Evolutionary conservation across 257 asterid species (phyloP), one percentile per base, ranked within the genome.

Genomic region (Gynochthodes officinalis): DNA sequence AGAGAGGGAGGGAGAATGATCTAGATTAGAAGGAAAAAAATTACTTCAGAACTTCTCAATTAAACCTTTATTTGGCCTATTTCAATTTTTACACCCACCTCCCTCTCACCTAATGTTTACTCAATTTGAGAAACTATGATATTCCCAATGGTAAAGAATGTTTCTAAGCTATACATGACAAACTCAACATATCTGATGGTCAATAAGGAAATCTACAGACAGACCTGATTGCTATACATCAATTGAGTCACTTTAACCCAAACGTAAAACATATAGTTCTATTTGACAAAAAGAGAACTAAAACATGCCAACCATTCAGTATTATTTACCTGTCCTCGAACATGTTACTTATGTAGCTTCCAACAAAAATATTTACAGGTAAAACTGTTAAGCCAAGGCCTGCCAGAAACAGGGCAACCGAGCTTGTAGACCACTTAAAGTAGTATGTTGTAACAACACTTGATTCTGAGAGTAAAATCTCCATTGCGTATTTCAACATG

Each of bases 401-500:
- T 14, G 95, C 95, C 61, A 95, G 98, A 73, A 95, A 95, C 66
- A 95, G 84, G 1, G 99, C 84, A 74, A 95, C 99, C 1, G 84
- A 40, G 82, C 99, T 79, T n/a, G 98, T 91, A 15, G 90, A 87
- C 99, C 99, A 95, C 5, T 82, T 76, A 67, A 95, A 95, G 81
- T 95, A 95, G 84, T 95, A 79, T 39, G 97, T 84, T 13, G 98
- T 92, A 75, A 95, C 61, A 35, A 95, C 98, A 82, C 99, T 95
- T 39, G 99, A 95, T 84, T 92, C 99, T 57, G 99, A 92, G 50
- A 95, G 98, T 64, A 95, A 83, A 74, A 95, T 80, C 87, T 92
- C 99, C 98, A 92, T 92, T 25, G 90, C 99, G 72, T 95, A 95
- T 76, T 95, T 95, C 75, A 95, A 93, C 99, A 95, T 95, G 80